phyloP scores from a whole-genome alignment of 306 rosid species.

The Trichosanthes truncata region DNA sequence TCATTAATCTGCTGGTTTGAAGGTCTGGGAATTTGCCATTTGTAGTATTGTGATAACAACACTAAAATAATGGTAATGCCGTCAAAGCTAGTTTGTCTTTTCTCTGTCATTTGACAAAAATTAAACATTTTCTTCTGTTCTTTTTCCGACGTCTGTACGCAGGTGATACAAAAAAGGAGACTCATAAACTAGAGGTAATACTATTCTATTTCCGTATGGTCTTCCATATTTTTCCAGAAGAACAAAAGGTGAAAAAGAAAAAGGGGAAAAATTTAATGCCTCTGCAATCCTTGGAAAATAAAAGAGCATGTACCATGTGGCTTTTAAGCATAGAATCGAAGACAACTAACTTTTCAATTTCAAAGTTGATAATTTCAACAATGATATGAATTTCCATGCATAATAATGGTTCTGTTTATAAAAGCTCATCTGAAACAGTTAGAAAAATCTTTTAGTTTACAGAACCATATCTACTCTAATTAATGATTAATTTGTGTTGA shows the following conservation, averaged over 20 bases:
- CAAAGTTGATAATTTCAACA: background rate
- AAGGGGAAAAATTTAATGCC: background rate
- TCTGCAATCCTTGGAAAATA: background rate
- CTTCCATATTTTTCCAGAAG: background rate
- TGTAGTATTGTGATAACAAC: background rate
- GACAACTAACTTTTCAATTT: background rate
- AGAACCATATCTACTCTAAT: background rate
- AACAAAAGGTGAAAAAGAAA: background rate
- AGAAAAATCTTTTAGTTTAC: background rate
- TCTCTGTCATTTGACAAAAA: background rate
- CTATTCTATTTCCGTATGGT: background rate
- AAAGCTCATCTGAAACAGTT: conserved; percentile 5
- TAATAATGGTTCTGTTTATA: background rate
- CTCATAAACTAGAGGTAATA: background rate
- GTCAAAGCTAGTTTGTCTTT: background rate
- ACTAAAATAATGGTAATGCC: background rate
- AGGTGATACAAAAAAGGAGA: background rate
- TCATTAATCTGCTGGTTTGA: background rate
- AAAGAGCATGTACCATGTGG: background rate
- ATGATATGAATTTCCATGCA: conserved; percentile 5
- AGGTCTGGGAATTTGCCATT: background rate
- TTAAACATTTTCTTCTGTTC: background rate
- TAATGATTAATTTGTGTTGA: background rate
- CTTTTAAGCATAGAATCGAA: conserved; percentile 1
- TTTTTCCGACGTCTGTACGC: background rate